Conservation (phyloP, 495 filamentous ascomycete species). For the Xylaria flabelliformis region DNA sequence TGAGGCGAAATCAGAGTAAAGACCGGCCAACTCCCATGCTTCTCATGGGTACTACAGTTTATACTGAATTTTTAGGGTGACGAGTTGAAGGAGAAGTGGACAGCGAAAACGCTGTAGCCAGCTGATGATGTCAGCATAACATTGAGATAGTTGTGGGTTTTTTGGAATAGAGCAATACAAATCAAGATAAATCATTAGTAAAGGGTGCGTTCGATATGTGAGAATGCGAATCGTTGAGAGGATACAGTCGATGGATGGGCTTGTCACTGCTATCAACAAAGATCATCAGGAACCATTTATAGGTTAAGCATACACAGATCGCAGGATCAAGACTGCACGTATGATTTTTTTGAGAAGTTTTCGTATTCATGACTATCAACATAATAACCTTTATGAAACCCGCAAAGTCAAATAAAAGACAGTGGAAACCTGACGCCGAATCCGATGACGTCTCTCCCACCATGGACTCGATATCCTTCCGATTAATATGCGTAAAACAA, state of each 20-base stretch:
- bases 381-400: neutral
- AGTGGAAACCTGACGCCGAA: conserved; percentile 30
- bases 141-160: conserved; percentile 1
- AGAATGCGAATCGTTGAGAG: neutral
- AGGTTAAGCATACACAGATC: neutral
- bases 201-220: neutral
- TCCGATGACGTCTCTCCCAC: conserved; percentile 59
- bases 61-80: neutral
- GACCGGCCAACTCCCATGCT: neutral
- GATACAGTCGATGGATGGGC: neutral
- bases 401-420: conserved; percentile 19
- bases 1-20: neutral
- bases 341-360: conserved; percentile 8
- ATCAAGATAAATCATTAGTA: conserved; percentile 5
- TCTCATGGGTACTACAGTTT: conserved; percentile 1
- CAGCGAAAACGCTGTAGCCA: neutral
- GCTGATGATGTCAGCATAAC: neutral
- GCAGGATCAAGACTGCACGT: neutral
- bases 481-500: conserved; percentile 16
- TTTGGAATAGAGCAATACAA: conserved; percentile 17
- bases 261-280: neutral
- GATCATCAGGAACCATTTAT: neutral
- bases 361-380: conserved; percentile 21
- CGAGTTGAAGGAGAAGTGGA: neutral
- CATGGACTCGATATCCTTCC: conserved; percentile 40